These are phyloP conservation scores for Chytriomyces confervae DNA, from an alignment of 192 early-diverging fungal species.

Conservation along the genomic window DNA sequence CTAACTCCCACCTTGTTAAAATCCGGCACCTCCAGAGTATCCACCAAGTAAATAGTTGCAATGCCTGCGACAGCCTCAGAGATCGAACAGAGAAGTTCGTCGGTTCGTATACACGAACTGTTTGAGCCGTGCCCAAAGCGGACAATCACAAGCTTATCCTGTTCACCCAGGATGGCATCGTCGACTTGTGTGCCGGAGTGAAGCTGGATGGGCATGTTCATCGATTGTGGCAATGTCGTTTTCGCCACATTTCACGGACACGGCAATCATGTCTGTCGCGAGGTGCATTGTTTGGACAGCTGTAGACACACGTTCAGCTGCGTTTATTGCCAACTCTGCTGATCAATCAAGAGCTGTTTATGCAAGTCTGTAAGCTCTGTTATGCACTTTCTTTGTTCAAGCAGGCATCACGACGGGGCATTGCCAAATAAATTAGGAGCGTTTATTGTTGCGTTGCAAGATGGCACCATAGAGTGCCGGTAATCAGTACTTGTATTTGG, in stretches of 20 bases:
- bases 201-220: no score
- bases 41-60: slow-evolving; percentile 95
- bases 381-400: not conserved
- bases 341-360: no score
- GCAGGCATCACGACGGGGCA: not conserved
- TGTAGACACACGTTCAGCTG: no score
- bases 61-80: slow-evolving; percentile 98
- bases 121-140: slow-evolving; percentile 98
- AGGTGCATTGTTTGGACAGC: no score
- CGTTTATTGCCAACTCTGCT: no score
- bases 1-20: slow-evolving; percentile 52
- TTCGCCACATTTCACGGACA: no score
- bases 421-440: not conserved
- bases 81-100: slow-evolving; percentile 90
- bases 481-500: slow-evolving; percentile 99
- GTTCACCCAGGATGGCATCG: slow-evolving; percentile 96
- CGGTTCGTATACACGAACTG: slow-evolving; percentile 94
- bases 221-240: no score
- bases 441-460: not conserved
- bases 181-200: slow-evolving; percentile 48
- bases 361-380: not conserved
- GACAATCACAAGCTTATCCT: slow-evolving; percentile 95
- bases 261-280: no score
- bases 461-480: no score
- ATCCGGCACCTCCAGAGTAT: slow-evolving; percentile 92